Base-by-base conservation (phyloP, 257 asterid genomes). In the Penstemon barbatus region DNA sequence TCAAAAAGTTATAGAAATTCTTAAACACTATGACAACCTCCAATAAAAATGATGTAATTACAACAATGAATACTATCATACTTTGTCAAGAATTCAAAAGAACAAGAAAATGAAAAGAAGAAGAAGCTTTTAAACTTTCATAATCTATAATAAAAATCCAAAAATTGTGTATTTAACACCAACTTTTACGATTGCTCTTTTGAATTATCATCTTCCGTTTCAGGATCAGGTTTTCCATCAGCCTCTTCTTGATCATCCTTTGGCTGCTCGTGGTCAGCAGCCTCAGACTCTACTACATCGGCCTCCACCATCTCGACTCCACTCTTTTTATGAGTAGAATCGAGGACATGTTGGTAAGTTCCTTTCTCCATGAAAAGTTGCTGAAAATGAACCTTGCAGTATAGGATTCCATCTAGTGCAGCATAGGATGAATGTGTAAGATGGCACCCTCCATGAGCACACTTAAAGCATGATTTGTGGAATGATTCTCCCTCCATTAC, bases 351-450 rank as follows among this genome's bases (percentile, higher is more conserved):
- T 55, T 83, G 89, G 61, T 83, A 86, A 46, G 77, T 86, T 56
- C 89, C 92, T 43, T 86, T 86, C 83, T 86, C 92, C 89, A 83
- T 71, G 79, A 86, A 86, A 4, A 86, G 85, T 58, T 83, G 89
- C 69, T 84, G 87, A 48, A 86, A 86, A 67, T 86, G 89, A 56
- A 81, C 83, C 70, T 81, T 86, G 85, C 92, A 86, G 77, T 86
- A 86, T 44, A 86, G 79, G 63, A 79, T 60, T 5, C 87, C 92
- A 55, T 81, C 83, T 8, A 86, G 78, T 42, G 92, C 83, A 39
- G 89, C 92, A 40, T 86, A 86, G 0, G 82, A 72, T 5, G 92
- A 78, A 77, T 86, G 92, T 15, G 92, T 86, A 2, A 86, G 89
- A 0, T 83, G 78, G 74, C 92, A 86, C 0, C 92, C 92, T 10